These are phyloP conservation scores for Pecoramyces ruminantium DNA, from an alignment of 192 early-diverging fungal genomes.

Conservation along the genomic window DNA sequence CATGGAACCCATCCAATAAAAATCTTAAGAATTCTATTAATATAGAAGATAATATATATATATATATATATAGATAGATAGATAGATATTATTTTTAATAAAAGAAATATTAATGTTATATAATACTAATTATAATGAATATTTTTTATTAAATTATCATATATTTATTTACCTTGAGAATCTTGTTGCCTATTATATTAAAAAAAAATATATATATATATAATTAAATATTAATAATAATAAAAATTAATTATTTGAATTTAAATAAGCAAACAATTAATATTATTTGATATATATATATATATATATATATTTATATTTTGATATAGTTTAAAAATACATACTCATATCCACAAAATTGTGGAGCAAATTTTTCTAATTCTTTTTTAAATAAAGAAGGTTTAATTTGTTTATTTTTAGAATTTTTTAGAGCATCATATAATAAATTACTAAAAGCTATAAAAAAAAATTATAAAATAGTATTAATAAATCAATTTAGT, in stretches of 20 bases:
- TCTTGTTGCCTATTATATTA: constrained; percentile 17
- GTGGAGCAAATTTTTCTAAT: background rate
- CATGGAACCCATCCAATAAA: constrained; percentile 27
- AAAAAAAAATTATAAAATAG: no score
- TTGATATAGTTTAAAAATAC: background rate
- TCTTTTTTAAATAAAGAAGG: background rate
- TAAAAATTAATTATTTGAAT: no score
- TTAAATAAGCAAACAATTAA: no score
- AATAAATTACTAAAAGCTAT: constrained; percentile 15
- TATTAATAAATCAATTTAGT: no score
- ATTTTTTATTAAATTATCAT: no score
- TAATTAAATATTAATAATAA: no score
- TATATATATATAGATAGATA: constrained; percentile 1
- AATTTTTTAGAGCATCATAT: background rate
- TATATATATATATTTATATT: background rate
- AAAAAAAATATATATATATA: background rate
- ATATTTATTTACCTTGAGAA: constrained; percentile 12
- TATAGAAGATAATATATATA: no score
- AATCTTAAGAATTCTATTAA: constrained; percentile 24
- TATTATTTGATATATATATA: no score
- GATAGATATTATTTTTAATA: no score
- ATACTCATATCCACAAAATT: constrained; percentile 3
- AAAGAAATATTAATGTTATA: no score
- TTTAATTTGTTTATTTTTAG: background rate
- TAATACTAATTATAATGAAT: no score